Evolutionary conservation across 805 yeast species (phyloP).

Genomic region (Schizosaccharomyces octosporus): DNA sequence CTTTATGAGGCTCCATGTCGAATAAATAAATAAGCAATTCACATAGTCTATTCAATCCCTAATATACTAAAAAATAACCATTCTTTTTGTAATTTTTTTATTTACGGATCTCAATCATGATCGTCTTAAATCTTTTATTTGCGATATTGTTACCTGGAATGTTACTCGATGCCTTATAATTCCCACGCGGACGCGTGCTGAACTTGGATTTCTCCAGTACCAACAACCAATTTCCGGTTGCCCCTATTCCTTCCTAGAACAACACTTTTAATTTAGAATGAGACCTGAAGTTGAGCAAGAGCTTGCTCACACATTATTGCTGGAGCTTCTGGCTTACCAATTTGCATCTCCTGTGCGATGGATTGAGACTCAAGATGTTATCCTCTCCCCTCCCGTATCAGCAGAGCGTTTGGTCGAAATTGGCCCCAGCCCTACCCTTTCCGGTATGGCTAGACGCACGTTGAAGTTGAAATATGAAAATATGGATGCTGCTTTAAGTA

Average conservation of each 20-base stretch:
- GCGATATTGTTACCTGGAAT: no score
- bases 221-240: background rate
- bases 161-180: no score
- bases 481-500: constrained; percentile 85
- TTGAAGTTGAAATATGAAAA: constrained; percentile 87
- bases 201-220: background rate
- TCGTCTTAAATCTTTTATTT: no score
- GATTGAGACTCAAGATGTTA: constrained; percentile 98
- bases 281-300: constrained; percentile 3
- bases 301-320: constrained; percentile 75
- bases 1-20: no score
- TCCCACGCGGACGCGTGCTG: no score
- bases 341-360: constrained; percentile 98
- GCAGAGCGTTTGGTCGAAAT: constrained; percentile 94
- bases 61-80: no score
- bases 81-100: no score
- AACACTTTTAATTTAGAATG: background rate
- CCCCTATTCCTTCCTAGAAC: background rate
- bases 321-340: constrained; percentile 93
- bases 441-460: constrained; percentile 97
- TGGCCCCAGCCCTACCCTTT: constrained; percentile 95
- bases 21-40: no score
- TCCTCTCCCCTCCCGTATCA: constrained; percentile 49
- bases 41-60: no score
- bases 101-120: no score